These are phyloP conservation scores for Ophiostoma sp. DNA, from an alignment of 2,329 filamentous ascomycete species.

Conservation along the genomic window DNA sequence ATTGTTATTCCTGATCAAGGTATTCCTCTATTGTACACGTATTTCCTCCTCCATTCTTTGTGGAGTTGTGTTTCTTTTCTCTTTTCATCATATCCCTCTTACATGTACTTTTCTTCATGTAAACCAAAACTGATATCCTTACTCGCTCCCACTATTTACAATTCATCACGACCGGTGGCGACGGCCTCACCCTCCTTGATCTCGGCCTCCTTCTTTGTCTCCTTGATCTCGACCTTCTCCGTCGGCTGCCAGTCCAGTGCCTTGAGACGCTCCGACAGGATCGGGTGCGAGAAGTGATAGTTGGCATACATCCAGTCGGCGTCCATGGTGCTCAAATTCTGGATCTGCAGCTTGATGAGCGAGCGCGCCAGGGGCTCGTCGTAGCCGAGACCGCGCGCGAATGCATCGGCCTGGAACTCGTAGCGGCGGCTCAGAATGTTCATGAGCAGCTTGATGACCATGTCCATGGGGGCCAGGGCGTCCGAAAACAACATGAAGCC, in stretches of 20 bases:
- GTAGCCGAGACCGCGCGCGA: slow-evolving; percentile 83
- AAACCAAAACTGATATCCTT: not conserved
- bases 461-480: slow-evolving; percentile 90
- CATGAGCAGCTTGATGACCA: slow-evolving; percentile 92
- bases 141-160: slow-evolving; percentile 47
- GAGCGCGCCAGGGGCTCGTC: slow-evolving; percentile 78
- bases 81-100: not conserved
- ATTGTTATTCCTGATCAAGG: not conserved
- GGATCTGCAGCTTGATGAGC: slow-evolving; percentile 95
- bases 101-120: not conserved
- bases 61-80: not conserved
- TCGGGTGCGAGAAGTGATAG: slow-evolving; percentile 98
- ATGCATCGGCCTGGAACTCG: slow-evolving; percentile 94
- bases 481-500: slow-evolving; percentile 98
- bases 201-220: slow-evolving; percentile 44
- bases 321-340: slow-evolving; percentile 98
- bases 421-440: slow-evolving; percentile 93
- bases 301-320: slow-evolving; percentile 98
- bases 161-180: slow-evolving; percentile 71
- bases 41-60: not conserved
- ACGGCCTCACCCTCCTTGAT: slow-evolving; percentile 46
- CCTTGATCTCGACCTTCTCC: slow-evolving; percentile 45
- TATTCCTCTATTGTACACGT: not conserved
- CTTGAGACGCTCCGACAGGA: slow-evolving; percentile 87
- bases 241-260: slow-evolving; percentile 82